phyloP scores from a whole-genome alignment of 306 rosid species.

The Citrullus colocynthis region DNA sequence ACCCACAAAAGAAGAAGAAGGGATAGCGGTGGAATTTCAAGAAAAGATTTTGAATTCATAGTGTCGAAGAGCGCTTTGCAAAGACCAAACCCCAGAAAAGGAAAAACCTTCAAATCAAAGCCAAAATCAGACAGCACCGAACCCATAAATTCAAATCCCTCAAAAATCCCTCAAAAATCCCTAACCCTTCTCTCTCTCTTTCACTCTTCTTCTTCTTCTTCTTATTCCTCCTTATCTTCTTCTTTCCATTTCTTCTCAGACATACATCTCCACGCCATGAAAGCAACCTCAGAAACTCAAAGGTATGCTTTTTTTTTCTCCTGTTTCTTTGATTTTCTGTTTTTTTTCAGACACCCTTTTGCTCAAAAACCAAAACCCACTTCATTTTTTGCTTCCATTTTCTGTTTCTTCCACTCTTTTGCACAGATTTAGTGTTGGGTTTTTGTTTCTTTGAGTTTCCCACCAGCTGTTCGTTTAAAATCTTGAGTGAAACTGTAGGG shows the following conservation, averaged over 20 bases:
- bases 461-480: neutral
- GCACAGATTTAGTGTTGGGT: neutral
- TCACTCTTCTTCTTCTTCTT: neutral
- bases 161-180: neutral
- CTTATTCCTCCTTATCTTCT: neutral
- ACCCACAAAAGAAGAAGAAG: neutral
- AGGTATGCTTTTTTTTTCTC: neutral
- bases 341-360: neutral
- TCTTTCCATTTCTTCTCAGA: neutral
- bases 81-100: neutral
- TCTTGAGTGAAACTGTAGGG: neutral
- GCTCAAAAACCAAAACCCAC: neutral
- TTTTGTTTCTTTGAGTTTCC: neutral
- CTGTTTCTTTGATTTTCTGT: neutral
- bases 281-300: neutral
- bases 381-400: neutral
- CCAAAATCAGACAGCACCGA: conserved; percentile 3
- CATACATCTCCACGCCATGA: neutral
- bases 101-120: neutral
- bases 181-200: neutral
- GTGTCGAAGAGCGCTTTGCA: neutral
- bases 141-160: neutral
- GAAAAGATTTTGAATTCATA: conserved; percentile 29
- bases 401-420: neutral
- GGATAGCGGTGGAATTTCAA: conserved; percentile 76